These are phyloP conservation scores for Calonectria hawksworthii DNA, from an alignment of 2,329 filamentous ascomycete genomes.

Conservation along the genomic window DNA sequence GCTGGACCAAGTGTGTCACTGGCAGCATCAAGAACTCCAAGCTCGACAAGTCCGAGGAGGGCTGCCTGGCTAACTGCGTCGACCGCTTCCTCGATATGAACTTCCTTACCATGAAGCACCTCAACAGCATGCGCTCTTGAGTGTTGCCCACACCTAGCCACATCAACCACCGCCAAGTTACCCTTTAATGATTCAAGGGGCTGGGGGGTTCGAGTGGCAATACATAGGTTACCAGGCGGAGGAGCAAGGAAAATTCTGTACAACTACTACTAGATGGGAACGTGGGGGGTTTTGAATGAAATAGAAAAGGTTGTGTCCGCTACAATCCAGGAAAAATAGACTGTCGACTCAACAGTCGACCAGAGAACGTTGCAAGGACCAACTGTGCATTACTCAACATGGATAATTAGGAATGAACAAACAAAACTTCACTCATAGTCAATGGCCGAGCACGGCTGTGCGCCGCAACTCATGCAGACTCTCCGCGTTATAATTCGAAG, in stretches of 20 bases:
- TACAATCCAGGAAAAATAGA: background rate
- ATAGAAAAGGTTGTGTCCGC: background rate
- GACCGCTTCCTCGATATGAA: constrained; percentile 94
- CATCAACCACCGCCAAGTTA: background rate
- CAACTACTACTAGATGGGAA: constrained; percentile 13
- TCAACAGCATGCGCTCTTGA: constrained; percentile 71
- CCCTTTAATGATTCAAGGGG: background rate
- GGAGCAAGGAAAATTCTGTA: constrained; percentile 1
- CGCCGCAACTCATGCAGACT: background rate
- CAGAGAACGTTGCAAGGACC: background rate
- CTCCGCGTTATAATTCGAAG: background rate
- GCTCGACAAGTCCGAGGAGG: constrained; percentile 83
- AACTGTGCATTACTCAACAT: constrained; percentile 16
- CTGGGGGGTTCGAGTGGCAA: background rate
- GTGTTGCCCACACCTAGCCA: background rate
- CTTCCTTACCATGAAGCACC: constrained; percentile 84
- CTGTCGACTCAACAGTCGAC: background rate
- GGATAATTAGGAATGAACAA: background rate
- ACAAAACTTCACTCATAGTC: background rate
- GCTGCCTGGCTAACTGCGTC: constrained; percentile 92
- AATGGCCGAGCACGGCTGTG: background rate
- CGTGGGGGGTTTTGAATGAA: background rate
- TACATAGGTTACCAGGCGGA: background rate
- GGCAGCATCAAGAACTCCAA: constrained; percentile 77
- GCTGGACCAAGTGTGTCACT: constrained; percentile 95